Evolutionary conservation across 768 basidiomycete genomes (phyloP).

Genomic region (Hygrophorus pudorinus): DNA sequence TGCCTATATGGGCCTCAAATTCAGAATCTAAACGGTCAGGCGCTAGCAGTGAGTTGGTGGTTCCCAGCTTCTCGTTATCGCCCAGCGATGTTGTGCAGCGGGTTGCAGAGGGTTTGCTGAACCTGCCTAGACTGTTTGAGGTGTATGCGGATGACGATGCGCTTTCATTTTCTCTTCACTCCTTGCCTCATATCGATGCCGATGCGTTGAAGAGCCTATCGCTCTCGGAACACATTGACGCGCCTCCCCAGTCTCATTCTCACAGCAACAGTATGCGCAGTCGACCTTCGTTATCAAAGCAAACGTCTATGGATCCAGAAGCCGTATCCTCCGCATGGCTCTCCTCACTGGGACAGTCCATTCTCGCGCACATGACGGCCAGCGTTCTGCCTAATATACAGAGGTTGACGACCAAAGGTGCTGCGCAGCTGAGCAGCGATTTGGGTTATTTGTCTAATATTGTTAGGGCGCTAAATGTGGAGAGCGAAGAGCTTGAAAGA

Average conservation of each 20-base stretch:
- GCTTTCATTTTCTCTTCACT: conserved; percentile 77
- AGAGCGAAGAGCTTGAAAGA: conserved; percentile 64
- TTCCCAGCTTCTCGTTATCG: conserved; percentile 90
- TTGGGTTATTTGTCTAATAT: conserved; percentile 87
- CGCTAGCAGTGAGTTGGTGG: conserved; percentile 44
- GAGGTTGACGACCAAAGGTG: conserved; percentile 52
- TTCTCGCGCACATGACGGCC: conserved; percentile 63
- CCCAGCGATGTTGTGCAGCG: conserved; percentile 83
- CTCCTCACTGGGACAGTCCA: conserved; percentile 74
- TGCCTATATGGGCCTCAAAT: conserved; percentile 53
- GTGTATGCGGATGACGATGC: conserved; percentile 91
- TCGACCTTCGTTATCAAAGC: conserved; percentile 24
- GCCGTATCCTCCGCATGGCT: conserved; percentile 87
- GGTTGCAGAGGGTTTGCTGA: conserved; percentile 89
- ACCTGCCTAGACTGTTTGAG: conserved; percentile 88
- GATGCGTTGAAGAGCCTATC: conserved; percentile 34
- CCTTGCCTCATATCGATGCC: conserved; percentile 59
- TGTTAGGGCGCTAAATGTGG: conserved; percentile 82
- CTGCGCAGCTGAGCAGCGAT: conserved; percentile 79
- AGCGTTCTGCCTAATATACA: conserved; percentile 65
- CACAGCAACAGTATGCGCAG: background rate
- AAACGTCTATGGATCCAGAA: conserved; percentile 47
- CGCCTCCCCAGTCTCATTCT: conserved; percentile 11
- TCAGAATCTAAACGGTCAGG: conserved; percentile 39
- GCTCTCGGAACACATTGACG: conserved; percentile 32